Conservation (phyloP, 169 alveolate genomes). For the Plasmodium vinckei region DNA sequence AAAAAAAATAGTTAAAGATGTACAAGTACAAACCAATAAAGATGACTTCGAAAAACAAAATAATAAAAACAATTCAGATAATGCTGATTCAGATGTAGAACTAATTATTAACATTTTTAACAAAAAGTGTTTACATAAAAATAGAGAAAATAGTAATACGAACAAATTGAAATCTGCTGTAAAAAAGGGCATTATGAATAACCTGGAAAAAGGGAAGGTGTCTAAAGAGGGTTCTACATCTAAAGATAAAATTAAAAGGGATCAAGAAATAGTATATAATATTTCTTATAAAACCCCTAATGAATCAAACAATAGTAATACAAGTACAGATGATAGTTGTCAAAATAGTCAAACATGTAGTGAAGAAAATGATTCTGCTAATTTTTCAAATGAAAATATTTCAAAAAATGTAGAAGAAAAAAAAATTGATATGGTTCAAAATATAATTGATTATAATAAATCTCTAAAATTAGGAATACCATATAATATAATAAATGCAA, state of each 20-base stretch:
- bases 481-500: background rate
- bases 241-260: no score
- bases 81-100: slow-evolving; percentile 24
- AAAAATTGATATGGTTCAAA: background rate
- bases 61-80: background rate
- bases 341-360: background rate
- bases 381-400: background rate
- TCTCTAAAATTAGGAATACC: background rate
- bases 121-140: background rate
- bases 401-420: background rate
- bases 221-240: no score
- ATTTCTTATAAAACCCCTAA: background rate
- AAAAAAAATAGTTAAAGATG: slow-evolving; percentile 35
- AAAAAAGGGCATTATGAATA: background rate
- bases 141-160: background rate
- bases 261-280: background rate
- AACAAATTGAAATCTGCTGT: background rate
- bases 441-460: background rate
- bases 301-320: background rate
- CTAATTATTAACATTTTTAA: slow-evolving; percentile 13
- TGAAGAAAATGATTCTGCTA: background rate
- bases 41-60: slow-evolving; percentile 5
- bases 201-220: no score
- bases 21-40: slow-evolving; percentile 45
- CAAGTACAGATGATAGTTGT: background rate